Evolutionary conservation across 2,329 filamentous ascomycete genomes (phyloP), one percentile per base, ranked within the genome.

Genomic region (Fonsecaea monophora): DNA sequence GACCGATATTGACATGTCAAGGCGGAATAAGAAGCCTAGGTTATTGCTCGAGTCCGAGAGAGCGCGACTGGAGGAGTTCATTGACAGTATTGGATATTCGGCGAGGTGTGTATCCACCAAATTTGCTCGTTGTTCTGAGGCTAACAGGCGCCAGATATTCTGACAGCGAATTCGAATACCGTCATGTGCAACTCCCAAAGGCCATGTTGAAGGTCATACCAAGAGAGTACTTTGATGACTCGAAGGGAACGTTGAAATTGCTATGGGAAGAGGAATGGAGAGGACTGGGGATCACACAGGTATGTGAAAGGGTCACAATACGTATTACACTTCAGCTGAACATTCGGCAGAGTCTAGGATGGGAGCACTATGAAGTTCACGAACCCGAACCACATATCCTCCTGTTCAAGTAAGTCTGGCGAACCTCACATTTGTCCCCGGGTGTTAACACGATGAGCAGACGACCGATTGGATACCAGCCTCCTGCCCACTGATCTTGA

Each of bases 301-400:
- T 96, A 82, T 56, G 84, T 57, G 13, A 38, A 1, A 38, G 30
- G 10, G 9, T 32, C 50, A 13, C 10, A 5, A 9, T 40, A 8
- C 8, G 10, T 37, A 4, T 30, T 12, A 48, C 9, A 30, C 30
- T 9, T 40, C 35, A 55, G 53, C 70, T 75, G 60, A 75, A 48
- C 18, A 40, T 35, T 21, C 18, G 10, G 21, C 77, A 98, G 94
- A 98, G 94, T 83, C 84, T 99, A 75, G 95, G 95, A 65, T 99
- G 95, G 95, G 94, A 98, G 79, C 95, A 99, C 80, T 99, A 99
- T 78, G 95, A 99, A 80, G 95, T 99, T 62, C 95, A 99, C 79
- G 95, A 98, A 80, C 95, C 95, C 53, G 95, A 99, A 82, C 95
- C 95, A 71, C 95, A 99, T 79, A 99, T 99, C 76, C 86, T 99